Conservation (phyloP, 805 yeast species). For the Jamesozyma rosinii region DNA sequence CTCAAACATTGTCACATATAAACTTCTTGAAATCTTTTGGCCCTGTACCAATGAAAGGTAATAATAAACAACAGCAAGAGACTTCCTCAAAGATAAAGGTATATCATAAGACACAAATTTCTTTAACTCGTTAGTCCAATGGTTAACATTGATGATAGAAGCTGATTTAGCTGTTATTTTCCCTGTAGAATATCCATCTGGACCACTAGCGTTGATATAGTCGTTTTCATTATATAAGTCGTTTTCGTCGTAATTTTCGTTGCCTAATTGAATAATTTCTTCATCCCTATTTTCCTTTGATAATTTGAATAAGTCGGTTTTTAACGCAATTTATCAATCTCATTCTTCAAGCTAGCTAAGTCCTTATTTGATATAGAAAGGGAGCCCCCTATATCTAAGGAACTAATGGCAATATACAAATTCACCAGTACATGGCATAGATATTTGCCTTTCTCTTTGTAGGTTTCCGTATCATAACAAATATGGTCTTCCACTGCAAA, state of each 20-base stretch:
- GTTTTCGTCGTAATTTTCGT: slow-evolving; percentile 33
- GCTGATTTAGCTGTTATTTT: slow-evolving; percentile 59
- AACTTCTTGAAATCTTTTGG: slow-evolving; percentile 50
- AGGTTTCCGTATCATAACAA: slow-evolving; percentile 69
- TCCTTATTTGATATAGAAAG: slow-evolving; percentile 61
- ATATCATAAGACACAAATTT: slow-evolving; percentile 68
- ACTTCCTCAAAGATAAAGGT: slow-evolving; percentile 55
- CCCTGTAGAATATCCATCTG: slow-evolving; percentile 39
- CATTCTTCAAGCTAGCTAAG: slow-evolving; percentile 38
- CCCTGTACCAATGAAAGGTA: slow-evolving; percentile 65
- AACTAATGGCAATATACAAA: slow-evolving; percentile 64
- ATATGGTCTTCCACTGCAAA: slow-evolving; percentile 35
- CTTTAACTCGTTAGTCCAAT: slow-evolving; percentile 80
- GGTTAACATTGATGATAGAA: slow-evolving; percentile 62
- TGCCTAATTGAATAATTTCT: slow-evolving; percentile 32
- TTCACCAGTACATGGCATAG: slow-evolving; percentile 73
- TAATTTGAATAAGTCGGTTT: slow-evolving; percentile 40
- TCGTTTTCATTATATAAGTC: slow-evolving; percentile 31
- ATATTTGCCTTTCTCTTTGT: slow-evolving; percentile 60
- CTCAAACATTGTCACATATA: slow-evolving; percentile 55
- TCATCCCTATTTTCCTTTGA: slow-evolving; percentile 27
- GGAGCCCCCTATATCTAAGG: slow-evolving; percentile 66
- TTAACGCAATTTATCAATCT: slow-evolving; percentile 41
- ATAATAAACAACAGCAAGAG: slow-evolving; percentile 60
- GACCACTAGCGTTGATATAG: slow-evolving; percentile 12